Conservation (phyloP, 768 basidiomycete species). For the Saitozyma podzolica region DNA sequence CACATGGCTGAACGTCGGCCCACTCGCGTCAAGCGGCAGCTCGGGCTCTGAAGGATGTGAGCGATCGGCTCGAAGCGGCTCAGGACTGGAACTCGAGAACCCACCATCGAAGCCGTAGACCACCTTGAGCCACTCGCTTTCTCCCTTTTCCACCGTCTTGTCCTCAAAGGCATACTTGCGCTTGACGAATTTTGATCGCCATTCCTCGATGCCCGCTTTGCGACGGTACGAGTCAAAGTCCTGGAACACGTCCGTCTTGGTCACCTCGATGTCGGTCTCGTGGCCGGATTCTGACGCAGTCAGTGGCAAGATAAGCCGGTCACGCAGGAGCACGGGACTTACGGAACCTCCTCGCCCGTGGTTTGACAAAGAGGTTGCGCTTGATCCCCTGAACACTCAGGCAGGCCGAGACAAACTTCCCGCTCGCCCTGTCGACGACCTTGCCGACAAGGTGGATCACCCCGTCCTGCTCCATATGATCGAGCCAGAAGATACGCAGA, state of each 20-base stretch:
- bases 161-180: conserved; percentile 92
- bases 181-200: conserved; percentile 79
- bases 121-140: conserved; percentile 88
- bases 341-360: conserved; percentile 66
- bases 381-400: conserved; percentile 80
- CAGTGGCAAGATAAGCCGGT: neutral
- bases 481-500: conserved; percentile 91
- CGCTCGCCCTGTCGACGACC: conserved; percentile 71
- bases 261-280: conserved; percentile 75
- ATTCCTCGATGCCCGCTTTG: conserved; percentile 70
- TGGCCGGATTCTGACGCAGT: conserved; percentile 57
- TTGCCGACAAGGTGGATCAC: conserved; percentile 88
- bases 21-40: conserved; percentile 70
- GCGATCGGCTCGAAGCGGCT: neutral
- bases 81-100: conserved; percentile 31
- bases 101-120: conserved; percentile 83
- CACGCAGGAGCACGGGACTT: conserved; percentile 22
- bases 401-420: conserved; percentile 71
- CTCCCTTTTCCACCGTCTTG: conserved; percentile 70
- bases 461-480: conserved; percentile 81
- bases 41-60: conserved; percentile 61
- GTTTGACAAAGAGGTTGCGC: conserved; percentile 86
- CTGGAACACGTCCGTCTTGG: conserved; percentile 67
- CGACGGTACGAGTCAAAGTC: conserved; percentile 81
- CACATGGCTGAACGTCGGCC: conserved; percentile 79